Base-by-base conservation (phyloP, 169 alveolate genomes). In the Eimeria falciformis region DNA sequence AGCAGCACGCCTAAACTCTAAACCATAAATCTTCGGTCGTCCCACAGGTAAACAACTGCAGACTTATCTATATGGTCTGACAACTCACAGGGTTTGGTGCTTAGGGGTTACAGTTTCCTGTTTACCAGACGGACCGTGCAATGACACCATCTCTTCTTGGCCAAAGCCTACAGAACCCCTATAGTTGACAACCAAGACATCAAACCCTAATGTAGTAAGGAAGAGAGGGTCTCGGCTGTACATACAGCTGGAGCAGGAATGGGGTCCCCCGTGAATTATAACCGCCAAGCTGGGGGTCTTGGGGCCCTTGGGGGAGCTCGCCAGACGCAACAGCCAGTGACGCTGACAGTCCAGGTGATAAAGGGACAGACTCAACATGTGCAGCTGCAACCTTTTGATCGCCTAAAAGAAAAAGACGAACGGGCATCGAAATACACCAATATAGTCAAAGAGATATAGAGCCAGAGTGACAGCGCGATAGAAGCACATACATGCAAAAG, bases 91-190 rank as follows among this genome's bases (percentile, higher is more conserved):
- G n/a, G n/a, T n/a, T n/a, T n/a, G n/a, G n/a, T n/a, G n/a, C n/a
- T n/a, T n/a, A n/a, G n/a, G n/a, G n/a, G n/a, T n/a, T n/a, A n/a
- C n/a, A n/a, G n/a, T n/a, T n/a, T 69, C 43, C 17, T 7, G 2
- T 7, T 71, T 17, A 37, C 68, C 45, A 9, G 6, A 84, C 82
- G 27, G 71, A 58, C 69, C 81, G 69, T 40, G 82, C 68, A 90
- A 47, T 4, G 93, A 90, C 11, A 90, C 77, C 45, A 90, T 40
- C 62, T 90, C 93, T 18, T 75, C 83, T 47, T 90, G 93, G 5
- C 93, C 93, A 65, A 90, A 90, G n/a, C 93, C 93, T 7, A 71
- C 83, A 17, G 93, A 90, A 0, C 93, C 93, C 11, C 93, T n/a
- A 68, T 90, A 90, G 75, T 90, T 90, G 33, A 90, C 93, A 14